Evolutionary conservation across 1,139 yeast genomes (phyloP), one percentile per base, ranked within the genome.

Genomic region (Geotrichum europaeum): DNA sequence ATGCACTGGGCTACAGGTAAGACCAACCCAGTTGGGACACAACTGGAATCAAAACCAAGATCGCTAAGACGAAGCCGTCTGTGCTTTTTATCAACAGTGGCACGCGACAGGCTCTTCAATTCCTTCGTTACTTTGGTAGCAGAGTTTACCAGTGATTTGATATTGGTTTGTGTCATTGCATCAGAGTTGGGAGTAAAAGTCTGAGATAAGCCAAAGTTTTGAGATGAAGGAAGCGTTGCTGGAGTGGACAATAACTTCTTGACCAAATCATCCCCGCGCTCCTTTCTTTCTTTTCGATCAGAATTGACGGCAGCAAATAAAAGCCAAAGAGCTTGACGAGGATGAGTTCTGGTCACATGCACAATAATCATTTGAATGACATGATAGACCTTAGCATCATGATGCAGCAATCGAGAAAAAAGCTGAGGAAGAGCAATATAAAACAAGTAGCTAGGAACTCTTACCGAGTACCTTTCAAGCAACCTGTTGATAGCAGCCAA

Each of bases 341-440:
- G 97, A 70, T 90, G 94, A 40, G 82, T 80, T 47, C 77, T 73
- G 0, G 87, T 79, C 6, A 91, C 79, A 18, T 78, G 76, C 10
- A 81, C 75, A 18, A 92, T 76, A 24, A 94, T 82, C 20, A 76
- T 75, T 55, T 81, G 77, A 34, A 94, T 78, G 24, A 86, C 74
- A 1, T 78, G 79, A 50, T 81, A 82, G 0, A 95, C 86, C 0
- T 79, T 77, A 3, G 75, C 73, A 65, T 87, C 86, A 0, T 80
- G 76, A 68, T 89, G 96, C 1, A 84, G 78, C 61, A 92, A 80
- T 68, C 99, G 79, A 0, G 97, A 90, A 15, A 94, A 75, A 49
- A 95, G 75, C 72, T 94, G 98, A 0, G 98, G 89, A 34, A 94
- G 78, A 0, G 92, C 96, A 1, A 94, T 81, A 70, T 89, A 92